Conservation (phyloP, 768 basidiomycete species). For the Lyophyllum decastes region DNA sequence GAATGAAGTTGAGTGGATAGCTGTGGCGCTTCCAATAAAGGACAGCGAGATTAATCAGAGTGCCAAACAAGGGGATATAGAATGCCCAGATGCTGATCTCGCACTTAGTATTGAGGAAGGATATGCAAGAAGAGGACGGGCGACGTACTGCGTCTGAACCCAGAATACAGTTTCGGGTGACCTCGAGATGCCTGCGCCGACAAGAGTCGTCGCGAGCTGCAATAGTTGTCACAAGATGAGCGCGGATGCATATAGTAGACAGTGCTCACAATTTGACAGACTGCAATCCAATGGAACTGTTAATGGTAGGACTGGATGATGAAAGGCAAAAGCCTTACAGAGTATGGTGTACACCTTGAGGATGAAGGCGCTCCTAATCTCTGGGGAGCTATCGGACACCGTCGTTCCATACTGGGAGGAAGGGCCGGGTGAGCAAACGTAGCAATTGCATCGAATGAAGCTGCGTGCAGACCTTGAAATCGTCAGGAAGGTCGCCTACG, state of each 20-base stretch:
- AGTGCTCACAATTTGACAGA: constrained; percentile 68
- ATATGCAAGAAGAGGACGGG: not conserved
- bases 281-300: constrained; percentile 32
- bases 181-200: constrained; percentile 71
- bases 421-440: not conserved
- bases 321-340: constrained; percentile 51
- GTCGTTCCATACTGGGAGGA: constrained; percentile 71
- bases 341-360: constrained; percentile 92
- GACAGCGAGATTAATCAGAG: constrained; percentile 75
- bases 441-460: not conserved
- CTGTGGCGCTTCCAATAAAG: constrained; percentile 93
- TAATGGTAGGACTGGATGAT: constrained; percentile 1
- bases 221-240: not conserved
- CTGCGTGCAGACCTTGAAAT: constrained; percentile 79
- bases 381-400: constrained; percentile 73
- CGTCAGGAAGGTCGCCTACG: constrained; percentile 80
- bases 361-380: constrained; percentile 85
- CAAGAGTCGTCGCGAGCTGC: constrained; percentile 73
- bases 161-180: constrained; percentile 63
- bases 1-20: constrained; percentile 83
- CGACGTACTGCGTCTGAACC: constrained; percentile 68
- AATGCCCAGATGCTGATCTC: constrained; percentile 69
- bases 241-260: not conserved
- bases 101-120: constrained; percentile 1
- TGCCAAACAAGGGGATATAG: constrained; percentile 77